Evolutionary conservation across 2,329 filamentous ascomycete genomes (phyloP), one percentile per base, ranked within the genome.

Genomic region (Calonectria hongkongensis): DNA sequence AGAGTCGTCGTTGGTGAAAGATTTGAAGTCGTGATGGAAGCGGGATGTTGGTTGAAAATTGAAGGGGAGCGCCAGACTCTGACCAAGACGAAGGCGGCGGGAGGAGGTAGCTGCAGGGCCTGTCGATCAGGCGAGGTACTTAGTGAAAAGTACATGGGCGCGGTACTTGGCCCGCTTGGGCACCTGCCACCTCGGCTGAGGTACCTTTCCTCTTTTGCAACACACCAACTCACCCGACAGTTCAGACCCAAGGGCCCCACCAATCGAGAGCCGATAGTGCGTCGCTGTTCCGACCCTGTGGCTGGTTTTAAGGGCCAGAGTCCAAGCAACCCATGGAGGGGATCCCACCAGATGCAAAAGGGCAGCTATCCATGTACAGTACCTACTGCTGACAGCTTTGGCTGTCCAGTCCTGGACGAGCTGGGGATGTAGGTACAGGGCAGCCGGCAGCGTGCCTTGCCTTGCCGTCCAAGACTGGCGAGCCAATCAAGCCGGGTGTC

Each of bases 21-120:
- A 50, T 64, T 50, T 45, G 39, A 71, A 25, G 72, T 25, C 60
- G 60, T 71, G 69, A 60, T 39, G 27, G 41, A 43, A 28, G 56
- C 33, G 28, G 51, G 66, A 28, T 67, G 71, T 45, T 27, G 63
- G 54, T 66, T 71, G 47, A 65, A 66, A 60, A 43, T 68, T 68
- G 68, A 71, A 64, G 43, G 62, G 62, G 63, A 68, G 73, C 73
- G 75, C 73, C 77, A 75, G 78, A 76, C 68, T 73, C 71, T 76
- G 73, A 71, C 64, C 43, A 64, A 69, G 72, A 76, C 69, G 68
- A 64, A 70, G 73, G 65, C 66, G 43, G 68, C 63, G 67, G 66
- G 64, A 47, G 70, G 67, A 75, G 63, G 73, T 73, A 76, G 73
- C 76, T 79, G 75, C 79, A 80, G 72, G 78, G 78, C 73, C 74